A percentile compares a stretch with the other conserved stretches of the same genome.
These are phyloP conservation scores for Cudoniella acicularis DNA, from an alignment of 495 filamentous ascomycete species.

Conservation along the genomic window DNA sequence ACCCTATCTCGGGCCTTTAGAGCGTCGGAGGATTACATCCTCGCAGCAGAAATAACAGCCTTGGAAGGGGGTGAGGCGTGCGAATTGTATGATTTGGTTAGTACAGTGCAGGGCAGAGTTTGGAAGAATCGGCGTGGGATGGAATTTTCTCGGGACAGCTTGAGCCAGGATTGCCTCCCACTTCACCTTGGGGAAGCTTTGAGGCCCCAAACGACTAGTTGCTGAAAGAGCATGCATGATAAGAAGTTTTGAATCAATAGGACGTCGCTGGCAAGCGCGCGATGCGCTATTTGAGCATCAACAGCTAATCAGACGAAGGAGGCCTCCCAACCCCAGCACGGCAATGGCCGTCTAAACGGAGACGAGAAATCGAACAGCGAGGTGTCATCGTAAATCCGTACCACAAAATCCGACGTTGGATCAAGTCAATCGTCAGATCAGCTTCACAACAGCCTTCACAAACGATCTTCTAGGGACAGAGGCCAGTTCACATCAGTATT, in stretches of 20 bases:
- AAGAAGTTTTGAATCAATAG: slow-evolving; percentile 16
- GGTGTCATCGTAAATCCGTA: too few relatives aligned
- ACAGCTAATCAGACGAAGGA: slow-evolving; percentile 13
- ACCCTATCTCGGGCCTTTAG: too few relatives aligned
- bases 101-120: too few relatives aligned
- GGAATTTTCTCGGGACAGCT: too few relatives aligned
- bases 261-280: slow-evolving; percentile 13
- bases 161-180: too few relatives aligned
- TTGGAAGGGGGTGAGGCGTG: too few relatives aligned
- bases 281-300: slow-evolving; percentile 19
- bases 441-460: background rate
- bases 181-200: slow-evolving; percentile 9
- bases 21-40: too few relatives aligned
- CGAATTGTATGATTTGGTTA: too few relatives aligned
- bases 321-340: slow-evolving; percentile 1
- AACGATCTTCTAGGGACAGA: background rate
- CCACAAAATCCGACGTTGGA: slow-evolving; percentile 7
- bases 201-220: slow-evolving; percentile 16
- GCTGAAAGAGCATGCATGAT: slow-evolving; percentile 16
- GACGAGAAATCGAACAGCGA: too few relatives aligned
- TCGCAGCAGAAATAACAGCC: too few relatives aligned
- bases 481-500: slow-evolving; percentile 4
- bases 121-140: too few relatives aligned
- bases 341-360: background rate
- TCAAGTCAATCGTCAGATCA: too few relatives aligned